These are phyloP conservation scores for Bruguiera gymnorhiza DNA, from an alignment of 345 rosid species.

Conservation along the genomic window DNA sequence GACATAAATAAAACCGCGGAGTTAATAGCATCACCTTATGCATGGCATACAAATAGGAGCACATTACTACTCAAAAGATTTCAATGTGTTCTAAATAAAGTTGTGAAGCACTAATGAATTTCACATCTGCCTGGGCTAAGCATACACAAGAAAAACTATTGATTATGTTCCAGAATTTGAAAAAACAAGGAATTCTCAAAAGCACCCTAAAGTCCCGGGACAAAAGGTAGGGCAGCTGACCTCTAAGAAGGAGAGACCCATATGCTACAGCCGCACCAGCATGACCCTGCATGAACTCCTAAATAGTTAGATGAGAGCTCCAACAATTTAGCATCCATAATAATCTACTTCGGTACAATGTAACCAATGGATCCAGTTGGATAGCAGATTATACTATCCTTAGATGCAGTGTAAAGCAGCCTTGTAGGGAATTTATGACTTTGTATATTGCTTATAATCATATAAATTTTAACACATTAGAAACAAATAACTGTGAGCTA, in stretches of 20 bases:
- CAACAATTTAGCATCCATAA: not conserved
- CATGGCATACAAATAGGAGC: too few relatives aligned
- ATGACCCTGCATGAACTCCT: constrained; percentile 60
- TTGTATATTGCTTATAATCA: too few relatives aligned
- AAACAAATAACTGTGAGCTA: too few relatives aligned
- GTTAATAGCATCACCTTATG: too few relatives aligned
- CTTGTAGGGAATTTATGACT: too few relatives aligned
- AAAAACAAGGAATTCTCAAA: not conserved
- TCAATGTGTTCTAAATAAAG: not conserved
- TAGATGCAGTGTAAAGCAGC: too few relatives aligned
- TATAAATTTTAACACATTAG: too few relatives aligned
- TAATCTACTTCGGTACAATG: not conserved
- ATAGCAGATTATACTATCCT: too few relatives aligned
- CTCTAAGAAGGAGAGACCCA: constrained; percentile 91
- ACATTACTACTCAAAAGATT: not conserved
- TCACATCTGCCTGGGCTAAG: not conserved
- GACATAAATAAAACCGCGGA: too few relatives aligned
- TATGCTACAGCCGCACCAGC: constrained; percentile 85
- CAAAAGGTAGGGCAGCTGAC: constrained; percentile 29
- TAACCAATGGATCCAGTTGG: too few relatives aligned
- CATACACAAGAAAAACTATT: not conserved
- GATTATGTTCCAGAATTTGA: not conserved
- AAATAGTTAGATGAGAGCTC: constrained; percentile 9
- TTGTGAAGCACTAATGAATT: not conserved
- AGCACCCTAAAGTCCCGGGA: not conserved